Percentiles rank a stretch among this genome's conserved stretches.
Conservation (phyloP, 2,329 filamentous ascomycete genomes). For the Xylaria sp. region DNA sequence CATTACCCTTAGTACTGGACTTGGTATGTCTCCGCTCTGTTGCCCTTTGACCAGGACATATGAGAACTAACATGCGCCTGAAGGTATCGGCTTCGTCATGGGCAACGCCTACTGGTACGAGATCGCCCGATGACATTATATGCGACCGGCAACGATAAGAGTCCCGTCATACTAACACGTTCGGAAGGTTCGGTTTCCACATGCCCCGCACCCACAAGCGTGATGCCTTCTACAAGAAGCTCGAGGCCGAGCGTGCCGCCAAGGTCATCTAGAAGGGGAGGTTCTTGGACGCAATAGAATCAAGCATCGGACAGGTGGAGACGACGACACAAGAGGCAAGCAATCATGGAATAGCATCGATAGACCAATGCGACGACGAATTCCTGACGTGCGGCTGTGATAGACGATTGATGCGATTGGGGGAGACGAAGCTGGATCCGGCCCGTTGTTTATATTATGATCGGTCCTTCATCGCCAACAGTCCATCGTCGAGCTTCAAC, state of each 20-base stretch:
- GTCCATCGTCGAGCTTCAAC: constrained; percentile 20
- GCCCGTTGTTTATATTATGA: constrained; percentile 26
- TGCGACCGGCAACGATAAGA: neutral
- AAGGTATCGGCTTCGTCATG: constrained; percentile 50
- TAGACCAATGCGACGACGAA: constrained; percentile 14
- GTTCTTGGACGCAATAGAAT: neutral
- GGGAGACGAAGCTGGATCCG: constrained; percentile 10
- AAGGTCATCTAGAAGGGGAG: constrained; percentile 21
- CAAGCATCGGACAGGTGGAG: neutral
- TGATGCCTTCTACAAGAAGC: constrained; percentile 54
- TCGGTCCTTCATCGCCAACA: constrained; percentile 10
- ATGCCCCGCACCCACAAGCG: constrained; percentile 54
- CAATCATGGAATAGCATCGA: constrained; percentile 5
- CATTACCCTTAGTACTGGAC: constrained; percentile 49
- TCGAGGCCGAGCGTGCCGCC: constrained; percentile 51
- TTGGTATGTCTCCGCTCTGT: constrained; percentile 41
- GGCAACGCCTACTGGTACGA: constrained; percentile 55
- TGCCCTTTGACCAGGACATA: neutral
- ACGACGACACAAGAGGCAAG: neutral
- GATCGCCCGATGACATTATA: constrained; percentile 1
- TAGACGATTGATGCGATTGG: constrained; percentile 20
- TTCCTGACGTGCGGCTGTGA: constrained; percentile 8
- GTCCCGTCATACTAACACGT: constrained; percentile 14
- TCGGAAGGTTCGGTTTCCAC: constrained; percentile 56
- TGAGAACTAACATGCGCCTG: constrained; percentile 32